Percentiles rank a stretch among this genome's conserved stretches.
These are phyloP conservation scores for Dacryopinax spathularia DNA, from an alignment of 768 basidiomycete genomes.

Conservation along the genomic window DNA sequence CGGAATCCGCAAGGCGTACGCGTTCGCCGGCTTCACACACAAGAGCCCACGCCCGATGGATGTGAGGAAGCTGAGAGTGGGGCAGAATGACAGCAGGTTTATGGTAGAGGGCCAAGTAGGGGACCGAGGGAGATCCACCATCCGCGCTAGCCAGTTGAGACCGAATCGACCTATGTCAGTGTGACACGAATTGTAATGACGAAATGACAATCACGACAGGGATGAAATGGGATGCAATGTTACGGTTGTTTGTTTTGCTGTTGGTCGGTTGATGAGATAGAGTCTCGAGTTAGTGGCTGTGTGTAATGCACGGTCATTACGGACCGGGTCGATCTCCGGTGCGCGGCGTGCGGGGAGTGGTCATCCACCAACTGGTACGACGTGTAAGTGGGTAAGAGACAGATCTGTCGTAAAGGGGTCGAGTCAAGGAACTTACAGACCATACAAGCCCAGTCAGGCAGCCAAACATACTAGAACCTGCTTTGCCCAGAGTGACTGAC, in stretches of 20 bases:
- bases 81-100: not conserved
- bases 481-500: not conserved
- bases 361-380: too few relatives aligned
- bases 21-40: slow-evolving; percentile 85
- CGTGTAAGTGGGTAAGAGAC: not conserved
- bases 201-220: not conserved
- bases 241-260: not conserved
- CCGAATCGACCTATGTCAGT: not conserved
- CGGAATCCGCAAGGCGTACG: slow-evolving; percentile 77
- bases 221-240: not conserved
- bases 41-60: slow-evolving; percentile 63
- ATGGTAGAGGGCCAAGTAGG: not conserved
- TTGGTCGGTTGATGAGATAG: not conserved
- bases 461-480: not conserved
- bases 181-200: not conserved
- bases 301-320: not conserved
- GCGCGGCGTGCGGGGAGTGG: too few relatives aligned
- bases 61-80: not conserved
- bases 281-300: not conserved
- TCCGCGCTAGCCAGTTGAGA: not conserved
- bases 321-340: not conserved
- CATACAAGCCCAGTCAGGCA: not conserved
- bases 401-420: not conserved
- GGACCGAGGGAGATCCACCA: not conserved
- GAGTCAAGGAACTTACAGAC: not conserved